A percentile compares a stretch with the other conserved stretches of the same genome.
These are phyloP conservation scores for Podaxis sp. DNA, from an alignment of 768 basidiomycete species.

Conservation along the genomic window DNA sequence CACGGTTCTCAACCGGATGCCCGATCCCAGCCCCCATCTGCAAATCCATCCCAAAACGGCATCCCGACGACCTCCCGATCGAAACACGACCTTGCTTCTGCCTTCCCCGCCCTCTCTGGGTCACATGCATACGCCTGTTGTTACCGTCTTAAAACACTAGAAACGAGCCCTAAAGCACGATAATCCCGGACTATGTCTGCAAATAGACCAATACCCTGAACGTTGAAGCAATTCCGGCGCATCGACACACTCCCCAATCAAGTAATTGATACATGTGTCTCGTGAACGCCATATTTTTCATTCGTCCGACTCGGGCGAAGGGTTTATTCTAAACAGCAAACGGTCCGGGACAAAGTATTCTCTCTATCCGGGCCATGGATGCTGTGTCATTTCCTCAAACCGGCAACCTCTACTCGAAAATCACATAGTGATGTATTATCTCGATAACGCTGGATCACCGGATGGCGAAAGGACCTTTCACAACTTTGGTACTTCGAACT, in stretches of 20 bases:
- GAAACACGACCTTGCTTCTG: not conserved
- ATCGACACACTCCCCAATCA: not conserved
- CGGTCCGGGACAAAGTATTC: not conserved
- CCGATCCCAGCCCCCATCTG: not conserved
- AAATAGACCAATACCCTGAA: not conserved
- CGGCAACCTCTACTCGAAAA: not conserved
- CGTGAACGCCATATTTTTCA: not conserved
- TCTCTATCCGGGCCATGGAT: not conserved
- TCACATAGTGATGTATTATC: not conserved
- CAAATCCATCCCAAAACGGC: not conserved
- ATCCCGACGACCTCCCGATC: not conserved
- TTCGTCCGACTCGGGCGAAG: slow-evolving; percentile 2
- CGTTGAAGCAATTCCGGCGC: not conserved
- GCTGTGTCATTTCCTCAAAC: not conserved
- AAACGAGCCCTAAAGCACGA: too few relatives aligned
- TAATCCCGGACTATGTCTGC: not conserved
- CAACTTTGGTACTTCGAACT: not conserved
- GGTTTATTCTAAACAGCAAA: not conserved
- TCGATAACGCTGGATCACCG: not conserved
- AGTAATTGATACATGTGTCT: not conserved
- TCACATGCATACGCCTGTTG: too few relatives aligned
- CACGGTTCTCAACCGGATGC: not conserved
- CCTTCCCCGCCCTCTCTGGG: not conserved
- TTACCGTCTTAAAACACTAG: too few relatives aligned
- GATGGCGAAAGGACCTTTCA: not conserved